phyloP scores from a whole-genome alignment of 2,329 filamentous ascomycete species.

The Neofusicoccum laricinum region DNA sequence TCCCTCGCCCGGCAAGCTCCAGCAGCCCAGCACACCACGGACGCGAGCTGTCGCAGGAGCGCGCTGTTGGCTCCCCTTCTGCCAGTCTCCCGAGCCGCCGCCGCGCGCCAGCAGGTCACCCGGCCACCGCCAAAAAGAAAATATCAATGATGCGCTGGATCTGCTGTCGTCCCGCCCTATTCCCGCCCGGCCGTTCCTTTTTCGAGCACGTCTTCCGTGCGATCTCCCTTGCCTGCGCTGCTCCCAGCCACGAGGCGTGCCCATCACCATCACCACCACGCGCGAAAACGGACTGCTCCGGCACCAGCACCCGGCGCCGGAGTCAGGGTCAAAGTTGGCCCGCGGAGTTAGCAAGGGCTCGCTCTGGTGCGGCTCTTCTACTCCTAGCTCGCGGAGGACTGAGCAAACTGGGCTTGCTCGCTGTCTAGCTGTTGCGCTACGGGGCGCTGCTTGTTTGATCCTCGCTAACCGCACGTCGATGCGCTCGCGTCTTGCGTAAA shows the following conservation, averaged over 20 bases:
- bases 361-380: constrained; percentile 1
- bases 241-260: constrained; percentile 10
- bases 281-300: background rate
- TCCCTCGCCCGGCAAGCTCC: background rate
- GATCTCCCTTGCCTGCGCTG: constrained; percentile 1
- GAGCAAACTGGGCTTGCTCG: background rate
- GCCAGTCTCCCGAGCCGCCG: background rate
- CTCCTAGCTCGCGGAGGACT: background rate
- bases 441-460: constrained; percentile 2
- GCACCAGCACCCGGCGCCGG: background rate
- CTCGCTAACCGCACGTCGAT: constrained; percentile 13
- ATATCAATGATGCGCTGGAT: constrained; percentile 4
- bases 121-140: background rate
- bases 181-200: background rate
- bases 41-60: constrained; percentile 7
- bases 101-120: background rate
- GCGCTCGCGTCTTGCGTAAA: constrained; percentile 5
- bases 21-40: background rate
- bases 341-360: background rate
- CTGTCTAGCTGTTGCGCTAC: constrained; percentile 6
- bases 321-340: background rate
- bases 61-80: background rate
- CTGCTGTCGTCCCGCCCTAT: constrained; percentile 1
- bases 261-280: constrained; percentile 8
- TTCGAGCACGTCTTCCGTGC: constrained; percentile 2